Evolutionary conservation across 257 asterid genomes (phyloP), one percentile per base, ranked within the genome.

Genomic region (Primulina eburnea): DNA sequence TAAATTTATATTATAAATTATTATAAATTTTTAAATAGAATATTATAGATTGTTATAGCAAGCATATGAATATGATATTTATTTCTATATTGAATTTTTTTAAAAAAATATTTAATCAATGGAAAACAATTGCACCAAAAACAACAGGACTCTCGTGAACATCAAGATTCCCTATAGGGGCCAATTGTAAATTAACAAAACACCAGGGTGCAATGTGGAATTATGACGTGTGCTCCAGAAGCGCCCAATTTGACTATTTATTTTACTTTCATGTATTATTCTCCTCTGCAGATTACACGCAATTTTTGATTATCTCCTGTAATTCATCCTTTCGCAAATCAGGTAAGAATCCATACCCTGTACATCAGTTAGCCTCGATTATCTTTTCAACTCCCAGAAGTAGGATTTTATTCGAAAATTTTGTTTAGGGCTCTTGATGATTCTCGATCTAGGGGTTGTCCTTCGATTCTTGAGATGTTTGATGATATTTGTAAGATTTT

Each of bases 281-380:
- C 72, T 70, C 35, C 69, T 59, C 67, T n/a, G 71, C 56, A 38
- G 56, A 47, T 35, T 32, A 26, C 78, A 63, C 69, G 73, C 70
- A 38, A 64, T 12, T 43, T 50, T 73, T 55, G 62, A 64, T 34
- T 65, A 17, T 62, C 30, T 62, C 62, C 9, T 26, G 11, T 10
- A 20, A 3, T 34, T 59, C 79, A 61, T 74, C 59, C 38, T 64
- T 68, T 8, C 62, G 29, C 47, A 21, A 14, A 11, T 7, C 66
- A 76, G 84, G 81, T 76, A 76, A 43, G 63, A 60, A 29, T 43
- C 20, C 50, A 30, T 1, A 29, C 11, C 24, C 20, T 6, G 28
- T 63, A 0, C 35, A 18, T 58, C 30, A 32, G 28, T 35, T 11
- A 43, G 71, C 34, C 20, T 18, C 26, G 20, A 53, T 55, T 65